These are phyloP conservation scores for Epichloe aotearoae DNA, from an alignment of 2,329 filamentous ascomycete genomes.

Conservation along the genomic window DNA sequence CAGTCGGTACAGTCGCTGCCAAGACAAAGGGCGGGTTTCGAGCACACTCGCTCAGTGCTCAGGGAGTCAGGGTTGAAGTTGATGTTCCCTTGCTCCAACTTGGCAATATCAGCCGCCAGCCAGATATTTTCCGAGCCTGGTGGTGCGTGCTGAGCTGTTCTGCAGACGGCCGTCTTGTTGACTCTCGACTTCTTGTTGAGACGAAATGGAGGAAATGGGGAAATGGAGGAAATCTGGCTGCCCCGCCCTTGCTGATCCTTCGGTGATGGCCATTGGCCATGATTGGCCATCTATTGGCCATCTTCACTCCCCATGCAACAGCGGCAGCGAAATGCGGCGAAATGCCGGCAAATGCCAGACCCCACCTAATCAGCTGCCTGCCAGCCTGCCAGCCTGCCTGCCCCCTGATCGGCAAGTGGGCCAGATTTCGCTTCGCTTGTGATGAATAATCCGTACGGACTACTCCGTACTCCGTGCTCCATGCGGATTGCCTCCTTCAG, in stretches of 20 bases:
- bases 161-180: not conserved
- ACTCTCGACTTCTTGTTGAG: too few relatives aligned
- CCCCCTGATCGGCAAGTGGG: not conserved
- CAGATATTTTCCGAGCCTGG: not conserved
- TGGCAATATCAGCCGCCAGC: not conserved
- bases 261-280: not conserved
- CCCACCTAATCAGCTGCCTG: not conserved
- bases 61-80: not conserved
- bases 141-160: not conserved
- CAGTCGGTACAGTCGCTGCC: not conserved
- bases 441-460: not conserved
- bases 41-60: not conserved
- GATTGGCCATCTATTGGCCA: too few relatives aligned
- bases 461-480: too few relatives aligned
- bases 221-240: too few relatives aligned
- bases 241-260: not conserved
- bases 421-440: not conserved
- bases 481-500: too few relatives aligned
- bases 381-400: too few relatives aligned
- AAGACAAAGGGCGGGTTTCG: slow-evolving; percentile 1
- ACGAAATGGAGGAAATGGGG: too few relatives aligned
- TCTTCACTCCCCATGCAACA: too few relatives aligned
- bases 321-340: too few relatives aligned
- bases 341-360: too few relatives aligned
- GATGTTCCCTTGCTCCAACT: not conserved